Evolutionary conservation across 1,284 basidiomycete genomes (phyloP).

Genomic region (Austroboletus niveus): DNA sequence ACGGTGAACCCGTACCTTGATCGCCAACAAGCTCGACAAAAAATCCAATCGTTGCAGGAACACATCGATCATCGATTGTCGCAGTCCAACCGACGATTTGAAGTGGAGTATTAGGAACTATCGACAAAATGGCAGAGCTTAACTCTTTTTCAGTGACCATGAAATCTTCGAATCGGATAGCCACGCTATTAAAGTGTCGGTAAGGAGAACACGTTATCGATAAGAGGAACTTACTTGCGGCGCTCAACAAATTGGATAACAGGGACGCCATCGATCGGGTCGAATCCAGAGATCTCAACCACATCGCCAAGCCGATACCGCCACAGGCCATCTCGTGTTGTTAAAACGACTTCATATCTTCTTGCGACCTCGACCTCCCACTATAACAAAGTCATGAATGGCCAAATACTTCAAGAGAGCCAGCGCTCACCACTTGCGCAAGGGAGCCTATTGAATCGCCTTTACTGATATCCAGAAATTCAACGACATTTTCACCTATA

Average conservation of each 20-base stretch:
- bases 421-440: background rate
- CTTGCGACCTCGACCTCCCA: conserved; percentile 18
- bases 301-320: conserved; percentile 24
- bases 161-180: conserved; percentile 12
- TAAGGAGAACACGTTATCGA: background rate
- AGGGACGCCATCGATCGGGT: conserved; percentile 17
- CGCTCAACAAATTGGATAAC: conserved; percentile 19
- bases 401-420: too few relatives aligned
- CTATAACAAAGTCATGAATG: conserved; percentile 1
- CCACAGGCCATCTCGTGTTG: conserved; percentile 23
- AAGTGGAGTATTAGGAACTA: background rate
- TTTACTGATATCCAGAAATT: conserved; percentile 9
- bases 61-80: conserved; percentile 4
- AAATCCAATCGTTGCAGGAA: conserved; percentile 17
- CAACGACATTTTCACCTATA: conserved; percentile 1
- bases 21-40: conserved; percentile 18
- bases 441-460: background rate
- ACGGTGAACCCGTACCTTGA: conserved; percentile 1
- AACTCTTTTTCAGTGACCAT: conserved; percentile 15
- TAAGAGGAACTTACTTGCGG: conserved; percentile 4
- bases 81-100: conserved; percentile 21
- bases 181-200: conserved; percentile 6
- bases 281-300: conserved; percentile 22
- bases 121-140: conserved; percentile 2
- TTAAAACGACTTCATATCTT: conserved; percentile 21